Evolutionary conservation across 1,284 basidiomycete species (phyloP), one percentile per base, ranked within the genome.

Genomic region (Austropuccinia psidii): DNA sequence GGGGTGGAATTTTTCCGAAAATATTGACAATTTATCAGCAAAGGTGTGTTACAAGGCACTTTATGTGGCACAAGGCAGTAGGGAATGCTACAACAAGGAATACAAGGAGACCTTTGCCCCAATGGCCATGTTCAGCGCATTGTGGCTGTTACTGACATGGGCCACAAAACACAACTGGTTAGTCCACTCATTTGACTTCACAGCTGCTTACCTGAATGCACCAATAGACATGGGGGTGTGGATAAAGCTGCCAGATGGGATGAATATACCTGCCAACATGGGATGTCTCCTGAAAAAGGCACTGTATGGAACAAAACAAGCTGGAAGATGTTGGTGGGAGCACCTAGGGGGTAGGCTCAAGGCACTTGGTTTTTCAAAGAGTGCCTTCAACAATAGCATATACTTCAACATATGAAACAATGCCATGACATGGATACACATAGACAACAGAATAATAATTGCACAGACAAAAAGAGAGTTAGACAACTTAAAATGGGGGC

Each of bases 101-200:
- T 65, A 39, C 39, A 11, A 31, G n/a, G 41, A 35, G 29, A 65
- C 61, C 2, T 70, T 70, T 58, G 54, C 68, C 1, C 68, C 68
- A n/a, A 70, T 57, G 4, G 68, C 68, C 1, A 58, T n/a, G 2
- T 58, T 70, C 15, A 24, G 39, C 15, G 60, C 57, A 4, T 17
- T 50, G 49, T 24, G 31, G 55, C 55, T 58, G 27, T 5, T 58
- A 9, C 21, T 58, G 15, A 13, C 29, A 58, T 15, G 24, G 6
- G 55, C 55, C 17, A 29, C 55, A 27, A 29, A 7, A 15, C 17
- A 29, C 33, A 29, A 33, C 21, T 58, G 55, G 55, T 7, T 11
- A 8, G 55, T 58, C 11, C 55, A 58, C 31, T 29, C 55, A 6
- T 58, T 58, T 29, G 29, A 58, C 33, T 29, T 58, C 17, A 29